phyloP scores from a whole-genome alignment of 371 early-diverging fungal species.

The Mucor plumbeus region DNA sequence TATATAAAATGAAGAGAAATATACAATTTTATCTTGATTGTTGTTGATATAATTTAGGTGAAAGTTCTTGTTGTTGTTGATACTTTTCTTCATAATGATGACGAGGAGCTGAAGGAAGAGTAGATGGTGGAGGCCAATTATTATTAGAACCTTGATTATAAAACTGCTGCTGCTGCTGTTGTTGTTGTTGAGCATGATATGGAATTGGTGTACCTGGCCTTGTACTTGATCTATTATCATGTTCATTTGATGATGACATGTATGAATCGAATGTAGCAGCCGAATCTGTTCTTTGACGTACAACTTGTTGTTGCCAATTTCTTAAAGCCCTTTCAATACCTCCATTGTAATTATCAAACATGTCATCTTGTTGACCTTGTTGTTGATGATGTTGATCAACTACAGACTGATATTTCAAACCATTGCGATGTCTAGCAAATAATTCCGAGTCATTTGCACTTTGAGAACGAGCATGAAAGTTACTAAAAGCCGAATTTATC shows the following conservation, averaged over 20 bases:
- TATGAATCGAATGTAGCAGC: constrained; percentile 23
- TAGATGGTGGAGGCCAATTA: background rate
- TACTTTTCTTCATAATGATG: constrained; percentile 7
- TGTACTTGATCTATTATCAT: background rate
- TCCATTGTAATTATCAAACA: constrained; percentile 22
- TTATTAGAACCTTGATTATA: background rate
- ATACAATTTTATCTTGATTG: constrained; percentile 7
- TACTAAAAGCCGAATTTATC: constrained; percentile 15
- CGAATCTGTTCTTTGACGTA: constrained; percentile 27
- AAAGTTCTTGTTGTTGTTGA: constrained; percentile 5
- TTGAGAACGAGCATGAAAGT: constrained; percentile 27
- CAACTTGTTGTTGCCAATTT: constrained; percentile 28
- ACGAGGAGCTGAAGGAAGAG: background rate
- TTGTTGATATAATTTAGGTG: constrained; percentile 3
- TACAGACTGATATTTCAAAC: constrained; percentile 12
- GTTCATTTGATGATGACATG: constrained; percentile 1
- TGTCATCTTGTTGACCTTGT: background rate
- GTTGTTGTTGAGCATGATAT: constrained; percentile 4
- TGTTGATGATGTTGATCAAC: constrained; percentile 3
- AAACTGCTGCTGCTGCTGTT: constrained; percentile 10
- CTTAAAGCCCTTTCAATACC: constrained; percentile 21
- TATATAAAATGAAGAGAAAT: background rate
- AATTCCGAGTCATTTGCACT: constrained; percentile 30
- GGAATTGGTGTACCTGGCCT: constrained; percentile 19
- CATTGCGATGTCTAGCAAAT: constrained; percentile 15